Evolutionary conservation across 257 asterid genomes (phyloP).

Genomic region (Solanum pinnatisectum): DNA sequence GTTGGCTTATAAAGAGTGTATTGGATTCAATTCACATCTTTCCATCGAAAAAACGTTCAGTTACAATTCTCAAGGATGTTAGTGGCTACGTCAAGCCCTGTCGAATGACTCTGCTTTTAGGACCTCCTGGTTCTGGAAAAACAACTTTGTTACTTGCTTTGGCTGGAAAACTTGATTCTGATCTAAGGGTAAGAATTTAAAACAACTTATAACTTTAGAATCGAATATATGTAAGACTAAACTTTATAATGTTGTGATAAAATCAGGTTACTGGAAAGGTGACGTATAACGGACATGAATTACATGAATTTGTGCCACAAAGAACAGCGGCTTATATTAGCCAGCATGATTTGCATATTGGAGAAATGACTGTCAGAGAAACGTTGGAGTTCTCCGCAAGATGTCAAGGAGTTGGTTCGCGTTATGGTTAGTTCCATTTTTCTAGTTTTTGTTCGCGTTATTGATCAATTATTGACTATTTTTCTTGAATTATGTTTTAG

Average conservation of each 20-base stretch:
- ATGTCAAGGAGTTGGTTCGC: conserved; percentile 71
- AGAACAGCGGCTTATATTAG: conserved; percentile 59
- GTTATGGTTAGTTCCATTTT: conserved; percentile 38
- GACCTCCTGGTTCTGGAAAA: conserved; percentile 73
- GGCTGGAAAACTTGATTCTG: conserved; percentile 59
- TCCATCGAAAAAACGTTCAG: conserved; percentile 32
- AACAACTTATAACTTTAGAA: neutral
- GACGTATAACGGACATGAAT: conserved; percentile 54
- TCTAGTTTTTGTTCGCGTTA: neutral
- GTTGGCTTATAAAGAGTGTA: conserved; percentile 3
- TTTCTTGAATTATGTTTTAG: conserved; percentile 20
- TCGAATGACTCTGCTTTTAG: conserved; percentile 55
- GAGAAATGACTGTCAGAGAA: conserved; percentile 73
- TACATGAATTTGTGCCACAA: conserved; percentile 53
- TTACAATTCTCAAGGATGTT: conserved; percentile 45
- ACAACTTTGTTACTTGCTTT: conserved; percentile 54
- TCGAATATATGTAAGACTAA: neutral
- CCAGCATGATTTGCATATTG: conserved; percentile 57
- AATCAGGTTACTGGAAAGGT: conserved; percentile 45
- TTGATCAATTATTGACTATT: neutral
- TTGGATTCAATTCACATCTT: conserved; percentile 22
- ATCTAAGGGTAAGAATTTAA: conserved; percentile 23
- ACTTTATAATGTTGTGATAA: neutral
- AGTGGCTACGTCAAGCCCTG: conserved; percentile 61
- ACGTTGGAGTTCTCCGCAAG: conserved; percentile 65